Base-by-base conservation (phyloP, 2,329 filamentous ascomycete species). In the Massarina eburnea region DNA sequence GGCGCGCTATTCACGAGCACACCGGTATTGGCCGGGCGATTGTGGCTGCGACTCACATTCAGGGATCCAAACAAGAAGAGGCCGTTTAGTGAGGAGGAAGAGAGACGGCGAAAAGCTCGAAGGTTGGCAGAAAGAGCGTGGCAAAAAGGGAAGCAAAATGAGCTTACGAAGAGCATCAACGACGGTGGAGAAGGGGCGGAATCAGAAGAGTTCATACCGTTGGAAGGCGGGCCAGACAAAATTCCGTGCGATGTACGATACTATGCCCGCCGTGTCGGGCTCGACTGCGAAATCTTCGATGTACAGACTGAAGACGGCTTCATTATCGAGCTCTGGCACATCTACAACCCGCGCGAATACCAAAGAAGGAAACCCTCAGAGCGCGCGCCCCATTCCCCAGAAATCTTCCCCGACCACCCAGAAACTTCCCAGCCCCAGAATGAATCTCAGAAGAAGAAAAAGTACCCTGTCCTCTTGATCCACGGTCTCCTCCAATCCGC, bases 281-380 rank as follows among this genome's bases (percentile, higher is more conserved):
- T 97, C 1, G 90, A 96, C 50, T 82, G 90, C 19, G 91, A 96
- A 62, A 80, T 81, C 8, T 89, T 90, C 59, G 78, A 88, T 39
- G 91, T 96, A 0, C 86, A 95, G 68, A 96, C 92, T 0, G 91
- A 96, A 66, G 92, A 97, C 61, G 91, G 91, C 1, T 96, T 96
- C 64, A 82, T 96, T 36, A 87, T 96, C 51, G 83, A 88, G 18
- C 76, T 96, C 1, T 95, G 89, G 85, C 92, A 96, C 67, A 78
- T 96, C 20, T 95, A 89, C 66, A 86, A 96, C 52, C 92, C 92
- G 0, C 80, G 79, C 39, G 86, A 92, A 48, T 86, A 90, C 62
- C 76, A 73, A 0, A 77, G 78, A 1, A 68, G 79, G 4, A 61
- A 74, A 0, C 66, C 75, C 1, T 68, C 76, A 1, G 73, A 83